Percentiles rank a stretch among this genome's conserved stretches.
Conservation (phyloP, 306 rosid genomes). For the Glycine soja region DNA sequence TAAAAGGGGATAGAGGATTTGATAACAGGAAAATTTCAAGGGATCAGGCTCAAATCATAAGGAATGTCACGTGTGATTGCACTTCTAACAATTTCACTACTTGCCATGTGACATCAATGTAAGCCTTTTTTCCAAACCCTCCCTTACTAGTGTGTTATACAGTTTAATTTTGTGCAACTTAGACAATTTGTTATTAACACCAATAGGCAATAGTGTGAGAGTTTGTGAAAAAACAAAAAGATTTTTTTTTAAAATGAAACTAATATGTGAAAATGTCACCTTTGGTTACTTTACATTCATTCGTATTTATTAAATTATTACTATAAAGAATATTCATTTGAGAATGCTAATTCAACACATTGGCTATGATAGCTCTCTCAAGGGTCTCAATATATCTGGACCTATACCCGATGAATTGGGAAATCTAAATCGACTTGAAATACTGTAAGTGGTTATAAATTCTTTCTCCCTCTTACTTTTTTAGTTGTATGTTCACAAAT, state of each 20-base stretch:
- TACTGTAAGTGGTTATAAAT: conserved; percentile 58
- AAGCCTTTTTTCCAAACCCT: background rate
- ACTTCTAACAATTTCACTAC: conserved; percentile 30
- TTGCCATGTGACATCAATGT: conserved; percentile 72
- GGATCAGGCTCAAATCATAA: background rate
- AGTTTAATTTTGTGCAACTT: conserved; percentile 2
- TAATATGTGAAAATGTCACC: background rate
- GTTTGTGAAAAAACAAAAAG: background rate
- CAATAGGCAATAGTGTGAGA: background rate
- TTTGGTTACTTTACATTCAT: background rate
- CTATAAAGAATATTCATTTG: background rate
- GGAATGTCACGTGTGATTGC: conserved; percentile 67
- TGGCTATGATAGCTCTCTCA: conserved; percentile 52
- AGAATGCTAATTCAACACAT: conserved; percentile 12
- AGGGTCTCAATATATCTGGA: conserved; percentile 64
- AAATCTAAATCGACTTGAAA: conserved; percentile 59
- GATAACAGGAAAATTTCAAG: background rate
- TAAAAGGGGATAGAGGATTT: conserved; percentile 29
- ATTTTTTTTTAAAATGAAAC: too few species aligned
- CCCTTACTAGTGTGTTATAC: background rate
- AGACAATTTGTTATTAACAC: background rate
- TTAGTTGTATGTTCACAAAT: background rate
- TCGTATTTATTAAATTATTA: background rate
- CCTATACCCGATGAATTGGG: conserved; percentile 66
- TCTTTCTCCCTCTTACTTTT: background rate